Percentiles rank a stretch among this genome's conserved stretches.
Conservation (phyloP, 2,329 filamentous ascomycete genomes). For the Fusarium camptoceras region DNA sequence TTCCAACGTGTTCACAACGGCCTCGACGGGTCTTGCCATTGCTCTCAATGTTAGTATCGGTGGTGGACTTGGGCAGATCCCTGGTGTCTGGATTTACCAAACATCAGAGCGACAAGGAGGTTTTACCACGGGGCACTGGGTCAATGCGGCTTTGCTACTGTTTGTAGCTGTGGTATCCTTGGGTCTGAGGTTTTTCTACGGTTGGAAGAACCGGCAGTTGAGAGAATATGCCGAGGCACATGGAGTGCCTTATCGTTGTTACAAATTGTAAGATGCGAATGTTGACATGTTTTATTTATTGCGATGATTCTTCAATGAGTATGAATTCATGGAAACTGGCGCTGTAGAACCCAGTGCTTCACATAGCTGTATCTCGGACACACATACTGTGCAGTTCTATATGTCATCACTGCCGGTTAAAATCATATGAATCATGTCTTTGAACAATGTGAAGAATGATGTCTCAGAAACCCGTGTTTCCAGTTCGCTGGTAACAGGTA, state of each 20-base stretch:
- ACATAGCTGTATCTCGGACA: neutral
- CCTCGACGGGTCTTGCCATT: slow-evolving; percentile 74
- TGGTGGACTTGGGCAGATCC: slow-evolving; percentile 76
- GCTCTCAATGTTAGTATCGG: slow-evolving; percentile 76
- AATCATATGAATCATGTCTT: neutral
- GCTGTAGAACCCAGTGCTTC: neutral
- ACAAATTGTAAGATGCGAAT: slow-evolving; percentile 51
- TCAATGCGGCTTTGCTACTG: slow-evolving; percentile 70
- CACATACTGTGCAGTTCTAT: neutral
- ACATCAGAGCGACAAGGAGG: slow-evolving; percentile 68
- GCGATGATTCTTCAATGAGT: slow-evolving; percentile 4
- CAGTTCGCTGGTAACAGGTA: neutral
- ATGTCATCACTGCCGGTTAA: neutral
- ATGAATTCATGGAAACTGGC: neutral
- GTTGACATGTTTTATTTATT: slow-evolving; percentile 1
- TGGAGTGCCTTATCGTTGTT: slow-evolving; percentile 54
- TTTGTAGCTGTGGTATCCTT: slow-evolving; percentile 68
- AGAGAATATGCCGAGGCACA: slow-evolving; percentile 47
- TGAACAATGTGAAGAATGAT: neutral
- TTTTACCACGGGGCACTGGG: slow-evolving; percentile 78
- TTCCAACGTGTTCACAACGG: slow-evolving; percentile 74
- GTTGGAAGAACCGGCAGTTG: slow-evolving; percentile 57
- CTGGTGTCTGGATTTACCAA: slow-evolving; percentile 80
- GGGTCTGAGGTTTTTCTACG: slow-evolving; percentile 67
- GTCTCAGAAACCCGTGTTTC: neutral